Base-by-base conservation (phyloP, 2,329 filamentous ascomycete species). In the Pseudocercospora fijiensis region DNA sequence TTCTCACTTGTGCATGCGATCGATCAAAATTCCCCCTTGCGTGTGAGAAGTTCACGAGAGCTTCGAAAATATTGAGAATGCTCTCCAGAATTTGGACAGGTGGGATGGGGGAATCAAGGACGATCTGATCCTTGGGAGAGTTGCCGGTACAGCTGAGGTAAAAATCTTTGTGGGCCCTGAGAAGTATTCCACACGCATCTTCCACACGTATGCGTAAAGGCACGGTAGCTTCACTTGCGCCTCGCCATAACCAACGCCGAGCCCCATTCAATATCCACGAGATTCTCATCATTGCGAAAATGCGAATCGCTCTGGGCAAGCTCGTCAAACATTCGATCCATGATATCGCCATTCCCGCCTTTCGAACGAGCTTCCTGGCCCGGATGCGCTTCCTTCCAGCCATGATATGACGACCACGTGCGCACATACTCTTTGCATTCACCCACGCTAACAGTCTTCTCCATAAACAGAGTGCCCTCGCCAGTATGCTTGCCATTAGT, bases 241-340 rank as follows among this genome's bases (percentile, higher is more conserved):
- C 81, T 82, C 16, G 85, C 85, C 78, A 88, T 77, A 49, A 89
- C 71, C 56, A 89, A 76, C 43, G 82, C 83, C 64, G 82, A 87
- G 0, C 85, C 86, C 86, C 86, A 88, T 67, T 88, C 84, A 57
- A 81, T 81, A 64, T 85, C 81, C 9, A 87, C 80, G 69, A 84
- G 79, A 51, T 81, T 75, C 57, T 72, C 70, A 57, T 76, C 76
- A 9, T 86, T 80, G 64, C 78, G 78, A 83, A 86, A 88, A 18
- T 70, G 45, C 41, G 68, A 80, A 67, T 86, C 84, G n/a, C 76
- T 78, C 59, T 79, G 78, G 4, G 84, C 73, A 71, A 89, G 84
- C 64, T 80, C 79, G 62, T 87, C 85, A 76, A 87, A 85, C 78
- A 88, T 80, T 65, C 83, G 72, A 76, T 89, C 87, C n/a, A 86